A percentile compares a stretch with the other conserved stretches of the same genome.
These are phyloP conservation scores for Schizochytrium sp. DNA, from an alignment of 108 stramenopile species.

Conservation along the genomic window DNA sequence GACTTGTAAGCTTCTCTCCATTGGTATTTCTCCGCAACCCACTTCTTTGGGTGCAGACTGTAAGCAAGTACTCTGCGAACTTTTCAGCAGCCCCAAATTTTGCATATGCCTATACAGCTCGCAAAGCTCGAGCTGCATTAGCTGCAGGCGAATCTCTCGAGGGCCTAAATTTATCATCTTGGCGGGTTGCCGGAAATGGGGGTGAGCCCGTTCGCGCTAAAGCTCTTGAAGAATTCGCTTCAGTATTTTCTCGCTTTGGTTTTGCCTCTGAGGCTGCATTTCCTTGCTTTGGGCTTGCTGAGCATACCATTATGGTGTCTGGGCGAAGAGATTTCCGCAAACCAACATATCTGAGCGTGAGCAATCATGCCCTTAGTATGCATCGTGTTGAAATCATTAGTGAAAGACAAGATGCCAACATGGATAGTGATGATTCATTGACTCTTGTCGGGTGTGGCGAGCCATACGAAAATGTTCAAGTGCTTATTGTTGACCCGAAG, in stretches of 20 bases:
- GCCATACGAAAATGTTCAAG: background rate
- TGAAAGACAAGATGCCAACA: no score
- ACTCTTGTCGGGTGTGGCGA: background rate
- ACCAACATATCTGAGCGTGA: background rate
- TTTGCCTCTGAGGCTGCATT: constrained; percentile 80
- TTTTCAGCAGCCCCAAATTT: constrained; percentile 98
- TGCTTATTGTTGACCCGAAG: constrained; percentile 1
- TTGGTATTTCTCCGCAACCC: constrained; percentile 92
- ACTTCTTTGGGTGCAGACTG: constrained; percentile 87
- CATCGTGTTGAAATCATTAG: background rate
- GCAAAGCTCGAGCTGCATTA: constrained; percentile 74
- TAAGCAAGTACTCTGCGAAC: constrained; percentile 85
- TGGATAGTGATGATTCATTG: background rate
- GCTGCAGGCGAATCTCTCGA: constrained; percentile 63
- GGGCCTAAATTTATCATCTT: constrained; percentile 81
- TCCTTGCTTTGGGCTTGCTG: constrained; percentile 69
- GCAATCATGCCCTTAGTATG: background rate
- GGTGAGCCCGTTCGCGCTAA: constrained; percentile 91
- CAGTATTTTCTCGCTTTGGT: constrained; percentile 83
- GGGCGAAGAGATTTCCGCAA: background rate
- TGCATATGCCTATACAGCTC: constrained; percentile 88
- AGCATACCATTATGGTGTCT: constrained; percentile 14
- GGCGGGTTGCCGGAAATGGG: constrained; percentile 92
- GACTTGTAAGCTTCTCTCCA: constrained; percentile 91
- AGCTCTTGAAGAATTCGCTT: constrained; percentile 81